phyloP scores from a whole-genome alignment of 2,329 filamentous ascomycete genomes.

The Botryotinia narcissicola region DNA sequence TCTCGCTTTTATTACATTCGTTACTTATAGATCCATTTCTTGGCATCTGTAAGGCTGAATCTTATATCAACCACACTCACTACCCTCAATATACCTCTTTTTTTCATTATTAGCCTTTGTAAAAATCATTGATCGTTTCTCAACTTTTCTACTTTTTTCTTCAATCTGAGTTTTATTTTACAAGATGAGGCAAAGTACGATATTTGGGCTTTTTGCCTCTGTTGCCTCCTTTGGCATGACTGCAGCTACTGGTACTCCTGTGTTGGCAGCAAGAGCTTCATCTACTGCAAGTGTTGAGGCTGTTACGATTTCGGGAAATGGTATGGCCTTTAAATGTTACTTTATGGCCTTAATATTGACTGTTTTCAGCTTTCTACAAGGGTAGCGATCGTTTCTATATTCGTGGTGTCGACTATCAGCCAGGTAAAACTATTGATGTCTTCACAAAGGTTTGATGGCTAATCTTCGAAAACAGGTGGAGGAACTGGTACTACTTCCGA shows the following conservation, averaged over 20 bases:
- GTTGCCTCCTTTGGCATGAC: slow-evolving; percentile 15
- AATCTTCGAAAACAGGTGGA: slow-evolving; percentile 20
- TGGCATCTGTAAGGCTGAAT: slow-evolving; percentile 17
- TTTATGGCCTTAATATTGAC: not conserved
- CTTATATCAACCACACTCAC: slow-evolving; percentile 11
- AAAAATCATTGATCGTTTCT: not conserved
- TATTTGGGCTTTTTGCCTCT: slow-evolving; percentile 11
- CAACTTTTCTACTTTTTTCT: not conserved
- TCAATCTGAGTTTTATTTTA: not conserved
- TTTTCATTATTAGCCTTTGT: not conserved
- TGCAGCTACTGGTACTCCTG: slow-evolving; percentile 27
- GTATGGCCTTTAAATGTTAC: slow-evolving; percentile 21
- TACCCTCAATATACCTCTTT: not conserved
- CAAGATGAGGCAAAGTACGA: slow-evolving; percentile 21
- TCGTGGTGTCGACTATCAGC: slow-evolving; percentile 63
- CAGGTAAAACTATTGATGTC: slow-evolving; percentile 35
- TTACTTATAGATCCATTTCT: slow-evolving; percentile 15
- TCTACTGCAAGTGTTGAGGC: slow-evolving; percentile 26
- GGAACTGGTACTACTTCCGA: slow-evolving; percentile 56
- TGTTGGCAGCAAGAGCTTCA: slow-evolving; percentile 28
- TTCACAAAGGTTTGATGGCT: not conserved
- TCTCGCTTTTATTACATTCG: not conserved
- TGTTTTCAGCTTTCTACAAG: slow-evolving; percentile 35
- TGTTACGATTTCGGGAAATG: slow-evolving; percentile 35
- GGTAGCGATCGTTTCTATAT: slow-evolving; percentile 50